Percentiles rank a stretch among this genome's conserved stretches.
Conservation (phyloP, 805 yeast species). For the Cephaloascus albidus region DNA sequence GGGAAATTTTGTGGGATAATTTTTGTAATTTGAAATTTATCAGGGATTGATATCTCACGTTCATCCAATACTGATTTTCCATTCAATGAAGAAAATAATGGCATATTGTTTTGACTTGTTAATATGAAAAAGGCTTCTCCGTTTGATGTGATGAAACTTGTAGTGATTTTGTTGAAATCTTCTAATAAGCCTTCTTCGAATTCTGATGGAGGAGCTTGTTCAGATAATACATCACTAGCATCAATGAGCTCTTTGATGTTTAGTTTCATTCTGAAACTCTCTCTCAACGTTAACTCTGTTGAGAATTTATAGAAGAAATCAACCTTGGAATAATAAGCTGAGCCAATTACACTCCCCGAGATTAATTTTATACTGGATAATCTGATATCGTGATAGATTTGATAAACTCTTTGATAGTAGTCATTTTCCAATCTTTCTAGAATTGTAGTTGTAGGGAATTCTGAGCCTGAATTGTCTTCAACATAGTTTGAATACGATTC, state of each 20-base stretch:
- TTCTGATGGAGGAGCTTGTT: constrained; percentile 15
- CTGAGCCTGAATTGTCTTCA: constrained; percentile 15
- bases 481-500: constrained; percentile 28
- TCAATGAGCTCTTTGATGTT: constrained; percentile 8
- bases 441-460: constrained; percentile 27
- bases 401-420: constrained; percentile 40
- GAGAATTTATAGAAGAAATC: constrained; percentile 58
- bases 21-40: constrained; percentile 56
- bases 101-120: constrained; percentile 53
- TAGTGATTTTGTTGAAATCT: constrained; percentile 55
- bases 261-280: constrained; percentile 37
- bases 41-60: constrained; percentile 59
- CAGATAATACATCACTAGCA: constrained; percentile 3
- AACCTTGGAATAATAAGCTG: constrained; percentile 36
- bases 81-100: constrained; percentile 70
- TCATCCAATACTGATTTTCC: constrained; percentile 68
- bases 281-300: constrained; percentile 56
- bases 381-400: constrained; percentile 58
- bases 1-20: constrained; percentile 46
- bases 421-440: constrained; percentile 23
- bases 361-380: constrained; percentile 42
- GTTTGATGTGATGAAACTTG: constrained; percentile 38
- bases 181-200: constrained; percentile 35
- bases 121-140: constrained; percentile 55
- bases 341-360: constrained; percentile 37